A percentile compares a stretch with the other conserved stretches of the same genome.
Conservation (phyloP, 2,329 filamentous ascomycete genomes). For the Colletotrichum sp. region DNA sequence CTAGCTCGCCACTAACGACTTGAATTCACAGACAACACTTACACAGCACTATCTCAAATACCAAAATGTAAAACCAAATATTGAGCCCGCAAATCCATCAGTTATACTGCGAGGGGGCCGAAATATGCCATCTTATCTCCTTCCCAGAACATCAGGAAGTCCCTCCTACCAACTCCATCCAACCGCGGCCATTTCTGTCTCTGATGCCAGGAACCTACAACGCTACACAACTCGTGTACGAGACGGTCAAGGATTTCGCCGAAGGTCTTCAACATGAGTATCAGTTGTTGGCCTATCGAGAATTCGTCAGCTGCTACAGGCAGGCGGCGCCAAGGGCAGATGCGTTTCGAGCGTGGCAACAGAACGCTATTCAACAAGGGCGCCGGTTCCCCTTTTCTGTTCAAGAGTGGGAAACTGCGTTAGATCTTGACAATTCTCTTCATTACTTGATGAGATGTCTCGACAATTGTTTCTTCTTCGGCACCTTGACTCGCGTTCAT, state of each 20-base stretch:
- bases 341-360: background rate
- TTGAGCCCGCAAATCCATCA: background rate
- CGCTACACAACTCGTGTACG: background rate
- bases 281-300: background rate
- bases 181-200: background rate
- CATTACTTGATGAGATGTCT: background rate
- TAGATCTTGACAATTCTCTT: background rate
- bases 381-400: background rate
- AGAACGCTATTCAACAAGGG: background rate
- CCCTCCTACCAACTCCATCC: background rate
- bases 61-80: background rate
- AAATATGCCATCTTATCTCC: background rate
- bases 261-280: background rate
- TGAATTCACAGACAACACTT: background rate
- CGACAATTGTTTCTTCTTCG: constrained; percentile 11
- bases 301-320: too few relatives aligned
- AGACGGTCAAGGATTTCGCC: background rate
- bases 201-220: background rate
- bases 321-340: background rate
- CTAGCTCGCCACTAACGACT: background rate
- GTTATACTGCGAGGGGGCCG: background rate
- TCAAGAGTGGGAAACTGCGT: background rate
- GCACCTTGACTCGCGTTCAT: background rate
- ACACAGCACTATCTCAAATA: background rate
- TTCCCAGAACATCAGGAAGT: background rate